Evolutionary conservation across 108 stramenopile genomes (phyloP), one percentile per base, ranked within the genome.

Genomic region (Ochromonas danica): DNA sequence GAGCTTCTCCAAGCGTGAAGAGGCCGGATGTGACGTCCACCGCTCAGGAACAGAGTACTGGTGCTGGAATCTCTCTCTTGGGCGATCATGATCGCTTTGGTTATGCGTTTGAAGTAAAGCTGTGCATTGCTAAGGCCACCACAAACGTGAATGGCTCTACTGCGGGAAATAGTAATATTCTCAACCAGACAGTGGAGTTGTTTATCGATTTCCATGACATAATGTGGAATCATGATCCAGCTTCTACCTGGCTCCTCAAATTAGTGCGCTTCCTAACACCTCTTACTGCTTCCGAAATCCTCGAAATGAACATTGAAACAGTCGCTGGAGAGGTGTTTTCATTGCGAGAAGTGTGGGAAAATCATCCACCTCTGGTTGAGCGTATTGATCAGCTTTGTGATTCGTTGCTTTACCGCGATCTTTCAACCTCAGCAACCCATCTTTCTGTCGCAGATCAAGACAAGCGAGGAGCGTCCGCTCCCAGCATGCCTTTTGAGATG

Each of bases 181-280:
- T 22, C 67, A 70, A n/a, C n/a, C n/a, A 70, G 22, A 14, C 67
- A 42, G 51, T 60, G 3, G 14, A 75, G 3, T 57, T 75, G 6
- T 60, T 57, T 41, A 45, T 75, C 27, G 43, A 45, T 36, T 75
- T 75, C 28, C 41, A 60, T 41, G 72, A 75, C 31, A 75, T 75
- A 6, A 6, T 60, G 40, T 14, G 3, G 40, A 27, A 33, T 33
- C 51, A 57, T 41, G 72, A 75, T 36, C 72, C 72, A 10, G 10
- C 3, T 36, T 75, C 72, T 25, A 45, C 45, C 10, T 75, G 72
- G 72, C 41, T 75, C n/a, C 41, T 60, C 25, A 45, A 60, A 33
- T 3, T 75, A 6, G 27, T 60, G 6, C 3, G 38, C 17, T 14
- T 75, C 40, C 25, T 75, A 6, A 75, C 72, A 6, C 72, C 51